Base-by-base conservation (phyloP, 2,329 filamentous ascomycete species). In the Talaromyces sp. region DNA sequence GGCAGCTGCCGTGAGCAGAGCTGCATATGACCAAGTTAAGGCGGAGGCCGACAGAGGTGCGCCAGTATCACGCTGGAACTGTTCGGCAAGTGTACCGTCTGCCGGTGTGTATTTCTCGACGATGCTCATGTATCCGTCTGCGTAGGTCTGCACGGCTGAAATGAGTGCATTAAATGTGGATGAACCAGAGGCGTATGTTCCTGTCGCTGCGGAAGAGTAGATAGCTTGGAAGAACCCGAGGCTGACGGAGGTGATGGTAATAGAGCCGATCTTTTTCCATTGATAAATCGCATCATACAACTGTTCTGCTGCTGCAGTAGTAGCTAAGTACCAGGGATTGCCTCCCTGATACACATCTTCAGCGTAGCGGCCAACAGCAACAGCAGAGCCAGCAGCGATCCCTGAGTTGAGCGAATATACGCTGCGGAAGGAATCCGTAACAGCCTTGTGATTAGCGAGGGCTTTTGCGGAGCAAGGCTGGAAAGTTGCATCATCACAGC, bases 251-350 rank as follows among this genome's bases (percentile, higher is more conserved):
- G 88, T 89, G 54, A 94, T 84, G 1, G 83, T 84, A 70, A 94
- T 85, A 6, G 82, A 86, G 1, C 86, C 87, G n/a, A 82, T 77
- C 57, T 81, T 78, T 66, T 89, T 83, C 89, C 90, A 93, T 58
- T 89, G 87, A 68, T 89, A 87, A 4, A 92, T 74, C 0, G 91
- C 89, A 72, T 90, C 88, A 74, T 93, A 94, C 3, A 95, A 84
- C 73, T 91, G 87, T 75, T 95, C 91, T 15, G 90, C 91, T 0
- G 89, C 89, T 0, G 89, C 90, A 41, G 92, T 83, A 1, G 90
- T 93, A 69, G 85, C 84, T 9, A 93, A 82, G 71, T 92, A 91
- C 91, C 91, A 94, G 2, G 91, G 90, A 74, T 94, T 92, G 6
- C 90, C 90, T 66, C 86, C 86, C 76, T 88, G 90, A 77, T 93